These are phyloP conservation scores for Debaryomyces nepalensis DNA, from an alignment of 1,139 yeast species.

Conservation along the genomic window DNA sequence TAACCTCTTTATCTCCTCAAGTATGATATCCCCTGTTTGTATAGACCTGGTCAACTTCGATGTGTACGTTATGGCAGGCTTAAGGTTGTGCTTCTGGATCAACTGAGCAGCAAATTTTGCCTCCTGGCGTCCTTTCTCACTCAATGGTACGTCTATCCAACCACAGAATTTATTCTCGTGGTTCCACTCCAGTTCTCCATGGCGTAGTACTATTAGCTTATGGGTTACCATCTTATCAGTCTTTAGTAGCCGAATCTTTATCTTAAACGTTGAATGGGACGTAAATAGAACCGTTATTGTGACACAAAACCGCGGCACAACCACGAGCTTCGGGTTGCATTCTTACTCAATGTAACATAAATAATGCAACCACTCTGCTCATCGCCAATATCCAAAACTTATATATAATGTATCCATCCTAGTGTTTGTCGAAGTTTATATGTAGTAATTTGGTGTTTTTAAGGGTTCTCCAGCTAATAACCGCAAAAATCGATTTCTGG, in stretches of 20 bases:
- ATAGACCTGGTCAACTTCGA: conserved; percentile 68
- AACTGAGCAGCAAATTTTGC: conserved; percentile 64
- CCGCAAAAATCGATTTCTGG: not conserved
- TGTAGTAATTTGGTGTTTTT: not conserved
- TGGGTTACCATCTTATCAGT: conserved; percentile 22
- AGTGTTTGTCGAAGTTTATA: not conserved
- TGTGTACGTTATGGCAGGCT: conserved; percentile 64
- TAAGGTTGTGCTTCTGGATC: conserved; percentile 41
- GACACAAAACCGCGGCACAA: not conserved
- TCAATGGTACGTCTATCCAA: conserved; percentile 76
- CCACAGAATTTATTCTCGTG: conserved; percentile 76
- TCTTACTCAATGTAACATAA: conserved; percentile 11
- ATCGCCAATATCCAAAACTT: not conserved
- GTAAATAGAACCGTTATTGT: conserved; percentile 1
- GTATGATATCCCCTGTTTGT: conserved; percentile 65
- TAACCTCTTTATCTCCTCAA: conserved; percentile 46
- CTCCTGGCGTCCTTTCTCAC: conserved; percentile 63
- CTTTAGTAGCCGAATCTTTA: not conserved
- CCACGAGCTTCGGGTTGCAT: conserved; percentile 8
- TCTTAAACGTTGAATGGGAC: not conserved
- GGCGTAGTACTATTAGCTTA: conserved; percentile 62
- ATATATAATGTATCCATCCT: conserved; percentile 1
- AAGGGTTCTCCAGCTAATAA: not conserved
- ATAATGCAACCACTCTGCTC: conserved; percentile 7
- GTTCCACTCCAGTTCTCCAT: conserved; percentile 79